A percentile compares a stretch with the other conserved stretches of the same genome.
These are phyloP conservation scores for Xanthoconium purpureum DNA, from an alignment of 768 basidiomycete species.

Conservation along the genomic window DNA sequence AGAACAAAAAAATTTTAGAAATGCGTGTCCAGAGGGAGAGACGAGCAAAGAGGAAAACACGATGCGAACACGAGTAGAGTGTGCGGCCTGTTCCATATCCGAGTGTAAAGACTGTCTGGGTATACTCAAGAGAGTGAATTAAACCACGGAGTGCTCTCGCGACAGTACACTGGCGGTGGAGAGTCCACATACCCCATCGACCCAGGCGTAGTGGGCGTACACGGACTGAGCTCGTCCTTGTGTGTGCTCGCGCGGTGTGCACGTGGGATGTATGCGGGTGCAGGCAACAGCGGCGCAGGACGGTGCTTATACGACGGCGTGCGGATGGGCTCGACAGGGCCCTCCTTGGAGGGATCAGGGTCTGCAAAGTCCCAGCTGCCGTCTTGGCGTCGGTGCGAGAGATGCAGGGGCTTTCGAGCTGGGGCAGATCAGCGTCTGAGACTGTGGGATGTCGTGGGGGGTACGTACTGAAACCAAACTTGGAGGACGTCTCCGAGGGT, in stretches of 20 bases:
- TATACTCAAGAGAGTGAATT: background rate
- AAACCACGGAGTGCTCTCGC: conserved; percentile 6
- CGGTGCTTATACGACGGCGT: conserved; percentile 5
- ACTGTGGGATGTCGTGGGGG: too few species aligned
- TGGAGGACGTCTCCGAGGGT: conserved; percentile 26
- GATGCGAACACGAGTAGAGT: conserved; percentile 4
- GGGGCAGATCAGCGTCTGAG: background rate
- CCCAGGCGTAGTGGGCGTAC: conserved; percentile 16
- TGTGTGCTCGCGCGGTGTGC: conserved; percentile 13
- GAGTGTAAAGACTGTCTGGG: background rate
- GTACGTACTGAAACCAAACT: conserved; percentile 27
- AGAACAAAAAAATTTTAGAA: too few species aligned
- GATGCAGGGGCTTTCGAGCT: conserved; percentile 25
- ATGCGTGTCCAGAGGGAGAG: background rate
- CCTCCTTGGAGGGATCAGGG: conserved; percentile 22
- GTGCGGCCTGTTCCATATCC: conserved; percentile 3
- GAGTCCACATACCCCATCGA: background rate
- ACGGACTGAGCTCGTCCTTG: conserved; percentile 21
- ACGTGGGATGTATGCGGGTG: conserved; percentile 6
- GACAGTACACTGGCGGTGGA: conserved; percentile 25
- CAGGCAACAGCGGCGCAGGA: conserved; percentile 12
- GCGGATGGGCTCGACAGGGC: background rate
- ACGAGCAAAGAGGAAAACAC: background rate
- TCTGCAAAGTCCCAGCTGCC: conserved; percentile 33
- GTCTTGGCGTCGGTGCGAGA: conserved; percentile 17